Base-by-base conservation (phyloP, 164 flowering plant species). In the Hamamelis virginiana region DNA sequence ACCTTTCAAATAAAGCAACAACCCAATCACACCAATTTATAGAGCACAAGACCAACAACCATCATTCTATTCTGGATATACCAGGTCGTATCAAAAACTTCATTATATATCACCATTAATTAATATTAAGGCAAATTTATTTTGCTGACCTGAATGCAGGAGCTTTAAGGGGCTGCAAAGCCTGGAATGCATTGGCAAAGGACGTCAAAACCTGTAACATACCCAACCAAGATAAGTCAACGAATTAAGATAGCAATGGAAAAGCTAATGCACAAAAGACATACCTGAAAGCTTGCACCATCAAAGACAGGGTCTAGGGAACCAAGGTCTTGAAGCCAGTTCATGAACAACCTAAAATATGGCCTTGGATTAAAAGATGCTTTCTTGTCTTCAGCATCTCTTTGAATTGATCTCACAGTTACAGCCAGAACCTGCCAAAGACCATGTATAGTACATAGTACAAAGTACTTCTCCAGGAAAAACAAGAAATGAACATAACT, bases 301-400 rank as follows among this genome's bases (percentile, higher is more conserved):
- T 93, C 97, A 76, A 77, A 66, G n/a, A 77, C 78, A 59, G 91
- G 87, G 9, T 93, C 96, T 33, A 78, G 66, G 33, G 95, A 84
- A 71, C 81, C 76, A 52, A 96, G 84, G 74, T 96, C 98, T 44
- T 79, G 68, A 22, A 96, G 75, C 94, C 94, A 91, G 74, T 92
- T 87, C n/a, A 91, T 81, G 69, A 91, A 96, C 75, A 96, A 67
- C 81, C 99, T 82, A 65, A 89, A 96, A 78, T 89, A 91, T 23
- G 98, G 97, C 71, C 97, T 91, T 0, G 99, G 91, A 76, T 89
- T 90, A 65, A 96, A 91, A 59, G 89, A 78, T 25, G 75, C 41
- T 72, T 84, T 91, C 82, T 87, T 96, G 65, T 91, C 98, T 65
- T 96, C 98, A 6, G 91, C 90, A 77, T 93, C 97, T 80, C 84